Conservation (phyloP, 495 filamentous ascomycete genomes). For the Daldinia vernicosa region DNA sequence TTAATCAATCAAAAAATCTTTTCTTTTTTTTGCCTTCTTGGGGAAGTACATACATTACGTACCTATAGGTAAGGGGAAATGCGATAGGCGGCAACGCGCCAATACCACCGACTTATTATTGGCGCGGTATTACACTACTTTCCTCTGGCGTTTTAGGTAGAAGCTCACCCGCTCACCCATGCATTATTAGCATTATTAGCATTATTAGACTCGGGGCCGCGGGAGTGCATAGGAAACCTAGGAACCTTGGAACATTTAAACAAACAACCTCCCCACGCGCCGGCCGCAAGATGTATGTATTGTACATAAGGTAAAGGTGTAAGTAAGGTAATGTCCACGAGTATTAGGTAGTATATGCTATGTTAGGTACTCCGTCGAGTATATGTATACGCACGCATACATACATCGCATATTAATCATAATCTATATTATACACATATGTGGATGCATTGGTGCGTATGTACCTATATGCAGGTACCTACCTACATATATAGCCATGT, state of each 20-base stretch:
- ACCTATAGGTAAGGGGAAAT: constrained; percentile 33
- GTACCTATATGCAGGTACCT: constrained; percentile 23
- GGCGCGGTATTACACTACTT: constrained; percentile 39
- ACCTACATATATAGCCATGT: constrained; percentile 8
- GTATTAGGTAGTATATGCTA: too few relatives aligned
- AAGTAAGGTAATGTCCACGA: too few relatives aligned
- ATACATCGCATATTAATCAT: background rate
- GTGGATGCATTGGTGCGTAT: background rate
- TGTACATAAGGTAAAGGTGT: background rate
- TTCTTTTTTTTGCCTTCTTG: constrained; percentile 2
- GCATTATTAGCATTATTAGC: constrained; percentile 29
- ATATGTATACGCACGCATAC: background rate
- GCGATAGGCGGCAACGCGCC: constrained; percentile 30
- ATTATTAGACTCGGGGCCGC: constrained; percentile 39
- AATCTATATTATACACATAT: background rate
- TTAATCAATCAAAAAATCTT: background rate
- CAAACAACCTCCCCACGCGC: constrained; percentile 21
- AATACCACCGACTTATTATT: constrained; percentile 40
- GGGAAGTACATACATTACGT: constrained; percentile 13
- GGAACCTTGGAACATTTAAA: constrained; percentile 13
- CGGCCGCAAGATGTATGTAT: constrained; percentile 2
- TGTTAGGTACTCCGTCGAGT: constrained; percentile 1
- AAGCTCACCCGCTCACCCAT: constrained; percentile 38
- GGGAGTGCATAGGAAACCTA: constrained; percentile 17
- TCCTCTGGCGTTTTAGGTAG: constrained; percentile 44